Conservation (phyloP, 2,329 filamentous ascomycete species). For the Microascus cirrosus region DNA sequence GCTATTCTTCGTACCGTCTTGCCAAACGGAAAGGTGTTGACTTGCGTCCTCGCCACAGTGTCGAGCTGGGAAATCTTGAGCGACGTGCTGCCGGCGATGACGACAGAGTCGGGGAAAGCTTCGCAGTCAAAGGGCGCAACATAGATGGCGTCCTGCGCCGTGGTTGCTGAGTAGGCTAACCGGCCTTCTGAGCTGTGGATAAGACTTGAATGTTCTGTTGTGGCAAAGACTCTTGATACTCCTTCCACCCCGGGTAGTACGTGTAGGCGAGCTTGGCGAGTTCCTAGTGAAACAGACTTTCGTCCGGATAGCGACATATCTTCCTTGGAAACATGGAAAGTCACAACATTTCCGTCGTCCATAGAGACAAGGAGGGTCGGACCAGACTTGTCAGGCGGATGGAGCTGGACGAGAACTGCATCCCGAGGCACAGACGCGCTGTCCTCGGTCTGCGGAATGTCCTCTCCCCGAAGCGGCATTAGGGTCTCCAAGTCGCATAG, state of each 20-base stretch:
- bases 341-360: constrained; percentile 85
- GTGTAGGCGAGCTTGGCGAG: constrained; percentile 72
- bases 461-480: constrained; percentile 52
- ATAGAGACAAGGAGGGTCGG: constrained; percentile 81
- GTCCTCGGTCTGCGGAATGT: constrained; percentile 47
- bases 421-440: constrained; percentile 73
- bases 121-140: constrained; percentile 75
- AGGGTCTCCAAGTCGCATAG: constrained; percentile 60
- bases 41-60: constrained; percentile 75
- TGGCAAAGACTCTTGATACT: constrained; percentile 77
- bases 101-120: constrained; percentile 70
- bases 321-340: constrained; percentile 57
- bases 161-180: constrained; percentile 87
- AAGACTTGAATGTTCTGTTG: constrained; percentile 85
- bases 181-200: constrained; percentile 85
- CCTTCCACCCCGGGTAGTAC: constrained; percentile 58
- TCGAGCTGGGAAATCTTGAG: constrained; percentile 76
- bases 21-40: constrained; percentile 65
- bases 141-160: constrained; percentile 71
- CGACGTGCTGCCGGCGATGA: constrained; percentile 65
- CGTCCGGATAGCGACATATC: constrained; percentile 57
- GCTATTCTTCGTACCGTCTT: constrained; percentile 81
- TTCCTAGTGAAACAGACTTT: constrained; percentile 77
- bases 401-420: constrained; percentile 66
- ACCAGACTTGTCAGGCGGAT: constrained; percentile 43